Evolutionary conservation across 345 rosid species (phyloP).

Genomic region (Pistacia integerrima): DNA sequence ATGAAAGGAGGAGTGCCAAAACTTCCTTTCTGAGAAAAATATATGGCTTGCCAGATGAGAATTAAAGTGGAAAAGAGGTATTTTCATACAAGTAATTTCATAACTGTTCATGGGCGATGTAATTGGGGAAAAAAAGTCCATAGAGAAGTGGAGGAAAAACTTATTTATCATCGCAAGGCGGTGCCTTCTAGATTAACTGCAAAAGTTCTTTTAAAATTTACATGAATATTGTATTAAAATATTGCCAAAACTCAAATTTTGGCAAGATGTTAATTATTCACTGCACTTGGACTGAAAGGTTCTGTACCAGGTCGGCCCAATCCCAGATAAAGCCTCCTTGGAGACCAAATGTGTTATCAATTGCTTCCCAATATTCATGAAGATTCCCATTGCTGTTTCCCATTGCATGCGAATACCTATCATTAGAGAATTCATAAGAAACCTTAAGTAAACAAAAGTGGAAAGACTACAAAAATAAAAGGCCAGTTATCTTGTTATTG

Average conservation of each 20-base stretch:
- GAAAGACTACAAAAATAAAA: neutral
- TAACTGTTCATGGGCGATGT: neutral
- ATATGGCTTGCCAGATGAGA: neutral
- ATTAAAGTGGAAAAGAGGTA: neutral
- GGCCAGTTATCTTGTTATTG: neutral
- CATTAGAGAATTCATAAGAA: slow-evolving; percentile 26
- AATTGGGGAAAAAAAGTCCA: neutral
- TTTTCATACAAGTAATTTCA: neutral
- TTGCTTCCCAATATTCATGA: slow-evolving; percentile 91
- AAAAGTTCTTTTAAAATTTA: neutral
- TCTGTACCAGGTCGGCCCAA: slow-evolving; percentile 92
- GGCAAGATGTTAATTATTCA: neutral
- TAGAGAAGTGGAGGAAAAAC: neutral
- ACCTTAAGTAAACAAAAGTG: slow-evolving; percentile 20
- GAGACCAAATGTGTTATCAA: slow-evolving; percentile 88
- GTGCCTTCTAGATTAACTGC: neutral
- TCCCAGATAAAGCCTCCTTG: slow-evolving; percentile 99
- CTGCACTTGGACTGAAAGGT: slow-evolving; percentile 15
- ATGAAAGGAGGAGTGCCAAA: neutral
- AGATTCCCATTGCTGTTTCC: slow-evolving; percentile 96
- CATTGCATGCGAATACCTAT: slow-evolving; percentile 98
- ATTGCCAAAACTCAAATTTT: neutral
- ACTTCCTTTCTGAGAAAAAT: neutral
- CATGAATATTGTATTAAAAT: neutral
- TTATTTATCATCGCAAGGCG: neutral